Conservation (phyloP, 306 rosid species). For the Rosa persica region DNA sequence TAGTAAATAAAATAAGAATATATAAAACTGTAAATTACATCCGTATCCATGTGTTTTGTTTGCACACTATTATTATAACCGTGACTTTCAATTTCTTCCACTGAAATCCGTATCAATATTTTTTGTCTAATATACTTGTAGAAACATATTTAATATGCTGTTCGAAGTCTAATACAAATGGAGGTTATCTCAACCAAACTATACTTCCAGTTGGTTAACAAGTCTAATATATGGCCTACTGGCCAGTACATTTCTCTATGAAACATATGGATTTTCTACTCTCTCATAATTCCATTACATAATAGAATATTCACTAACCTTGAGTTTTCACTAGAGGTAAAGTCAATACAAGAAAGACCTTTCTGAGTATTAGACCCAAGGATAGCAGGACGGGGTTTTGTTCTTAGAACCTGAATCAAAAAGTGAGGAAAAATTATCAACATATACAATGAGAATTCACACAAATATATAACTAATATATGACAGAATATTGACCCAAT, state of each 20-base stretch:
- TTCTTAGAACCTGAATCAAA: constrained; percentile 57
- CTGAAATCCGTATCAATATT: no score
- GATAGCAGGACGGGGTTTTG: constrained; percentile 45
- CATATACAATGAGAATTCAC: background rate
- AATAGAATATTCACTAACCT: constrained; percentile 45
- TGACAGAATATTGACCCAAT: background rate
- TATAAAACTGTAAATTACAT: no score
- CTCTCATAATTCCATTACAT: background rate
- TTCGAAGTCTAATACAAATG: background rate
- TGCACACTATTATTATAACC: no score
- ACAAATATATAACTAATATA: background rate
- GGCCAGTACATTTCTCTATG: background rate
- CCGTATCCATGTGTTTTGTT: no score
- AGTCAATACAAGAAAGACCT: constrained; percentile 77
- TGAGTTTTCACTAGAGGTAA: constrained; percentile 51
- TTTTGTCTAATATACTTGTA: no score
- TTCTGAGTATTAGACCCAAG: constrained; percentile 45
- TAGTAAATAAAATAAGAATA: no score
- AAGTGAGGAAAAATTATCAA: constrained; percentile 5
- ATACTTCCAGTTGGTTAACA: background rate
- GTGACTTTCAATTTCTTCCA: no score
- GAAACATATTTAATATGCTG: no score
- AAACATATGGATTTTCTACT: background rate
- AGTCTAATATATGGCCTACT: background rate
- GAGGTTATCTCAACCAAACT: background rate